These are phyloP conservation scores for Croton laevigatus DNA, from an alignment of 441 rosid species.

Conservation along the genomic window DNA sequence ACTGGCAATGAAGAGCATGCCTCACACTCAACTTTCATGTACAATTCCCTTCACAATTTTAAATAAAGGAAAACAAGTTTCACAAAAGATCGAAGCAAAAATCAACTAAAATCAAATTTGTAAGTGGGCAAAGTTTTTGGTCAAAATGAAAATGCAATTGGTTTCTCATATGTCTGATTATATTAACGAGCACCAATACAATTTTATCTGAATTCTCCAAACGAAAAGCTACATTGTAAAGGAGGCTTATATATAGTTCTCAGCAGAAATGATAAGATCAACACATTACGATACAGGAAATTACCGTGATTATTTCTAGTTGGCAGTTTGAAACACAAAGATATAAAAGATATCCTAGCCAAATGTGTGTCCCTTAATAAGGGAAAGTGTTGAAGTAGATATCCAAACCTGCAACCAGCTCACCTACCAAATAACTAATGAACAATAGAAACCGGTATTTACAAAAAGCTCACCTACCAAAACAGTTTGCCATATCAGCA, in stretches of 20 bases:
- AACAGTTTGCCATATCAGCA: constrained; percentile 34
- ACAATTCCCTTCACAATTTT: neutral
- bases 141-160: neutral
- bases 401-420: neutral
- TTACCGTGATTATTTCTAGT: neutral
- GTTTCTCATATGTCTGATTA: neutral
- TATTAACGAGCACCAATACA: neutral
- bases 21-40: neutral
- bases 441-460: constrained; percentile 12
- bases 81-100: neutral
- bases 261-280: neutral
- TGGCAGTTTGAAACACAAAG: neutral
- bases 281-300: neutral
- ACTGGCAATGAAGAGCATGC: neutral
- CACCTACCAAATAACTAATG: neutral
- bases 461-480: constrained; percentile 32
- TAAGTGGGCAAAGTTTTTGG: neutral
- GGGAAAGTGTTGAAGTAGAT: too few relatives aligned
- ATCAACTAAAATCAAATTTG: neutral
- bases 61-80: neutral
- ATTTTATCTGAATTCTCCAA: neutral
- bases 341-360: too few relatives aligned
- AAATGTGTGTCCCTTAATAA: too few relatives aligned
- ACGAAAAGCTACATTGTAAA: neutral
- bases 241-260: neutral